Evolutionary conservation across 1,284 basidiomycete species (phyloP).

Genomic region (Rhodotorula sp.): DNA sequence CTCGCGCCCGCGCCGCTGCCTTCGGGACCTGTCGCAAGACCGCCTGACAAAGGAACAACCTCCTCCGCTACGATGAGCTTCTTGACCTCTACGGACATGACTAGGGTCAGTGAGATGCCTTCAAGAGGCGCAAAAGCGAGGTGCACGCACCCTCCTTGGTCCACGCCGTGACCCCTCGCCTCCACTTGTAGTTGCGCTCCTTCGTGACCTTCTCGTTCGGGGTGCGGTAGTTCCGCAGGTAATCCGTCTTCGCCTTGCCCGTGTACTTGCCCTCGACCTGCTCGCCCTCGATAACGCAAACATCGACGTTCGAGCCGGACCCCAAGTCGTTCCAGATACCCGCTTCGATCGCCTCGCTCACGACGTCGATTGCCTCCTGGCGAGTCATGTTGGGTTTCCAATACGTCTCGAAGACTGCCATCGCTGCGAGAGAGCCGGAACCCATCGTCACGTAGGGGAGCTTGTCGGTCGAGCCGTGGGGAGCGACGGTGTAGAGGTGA

Average conservation of each 20-base stretch:
- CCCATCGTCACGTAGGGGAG: slow-evolving; percentile 99
- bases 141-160: slow-evolving; percentile 60
- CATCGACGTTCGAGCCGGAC: slow-evolving; percentile 95
- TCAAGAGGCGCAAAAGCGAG: neutral
- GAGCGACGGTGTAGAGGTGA: slow-evolving; percentile 93
- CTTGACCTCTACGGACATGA: slow-evolving; percentile 54
- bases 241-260: slow-evolving; percentile 72
- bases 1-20: slow-evolving; percentile 22
- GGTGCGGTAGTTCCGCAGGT: slow-evolving; percentile 76
- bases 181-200: slow-evolving; percentile 79
- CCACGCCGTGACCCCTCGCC: slow-evolving; percentile 54
- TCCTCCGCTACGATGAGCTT: slow-evolving; percentile 67
- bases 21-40: slow-evolving; percentile 17
- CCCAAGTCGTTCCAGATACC: slow-evolving; percentile 99
- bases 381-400: slow-evolving; percentile 83
- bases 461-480: slow-evolving; percentile 98
- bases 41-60: slow-evolving; percentile 18
- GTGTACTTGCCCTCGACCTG: slow-evolving; percentile 82
- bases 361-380: slow-evolving; percentile 76
- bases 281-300: slow-evolving; percentile 80
- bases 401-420: slow-evolving; percentile 91
- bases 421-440: slow-evolving; percentile 90
- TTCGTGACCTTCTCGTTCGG: slow-evolving; percentile 79
- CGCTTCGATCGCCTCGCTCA: slow-evolving; percentile 81
- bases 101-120: neutral